phyloP scores from a whole-genome alignment of 108 stramenopile species.

The Mediolabrus comicus region DNA sequence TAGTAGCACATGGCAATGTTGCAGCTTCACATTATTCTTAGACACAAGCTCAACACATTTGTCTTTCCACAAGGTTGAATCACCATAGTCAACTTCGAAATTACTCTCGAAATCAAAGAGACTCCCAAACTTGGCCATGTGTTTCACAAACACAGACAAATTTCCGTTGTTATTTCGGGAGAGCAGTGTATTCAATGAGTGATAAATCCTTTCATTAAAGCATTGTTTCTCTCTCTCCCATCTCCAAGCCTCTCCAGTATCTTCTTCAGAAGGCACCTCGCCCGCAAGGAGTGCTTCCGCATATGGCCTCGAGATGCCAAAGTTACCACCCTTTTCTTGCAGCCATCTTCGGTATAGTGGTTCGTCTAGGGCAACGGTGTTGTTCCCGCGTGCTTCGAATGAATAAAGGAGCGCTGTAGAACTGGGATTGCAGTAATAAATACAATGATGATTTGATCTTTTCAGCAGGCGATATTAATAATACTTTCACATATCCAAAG shows the following conservation, averaged over 20 bases:
- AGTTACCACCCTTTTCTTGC: conserved; percentile 28
- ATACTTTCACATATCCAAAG: too few relatives aligned
- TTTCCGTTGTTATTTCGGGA: neutral
- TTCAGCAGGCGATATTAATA: too few relatives aligned
- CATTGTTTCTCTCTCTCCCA: conserved; percentile 57
- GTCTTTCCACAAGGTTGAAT: conserved; percentile 25
- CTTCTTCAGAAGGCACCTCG: conserved; percentile 37
- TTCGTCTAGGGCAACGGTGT: conserved; percentile 84
- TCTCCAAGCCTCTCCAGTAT: conserved; percentile 25
- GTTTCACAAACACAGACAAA: conserved; percentile 87
- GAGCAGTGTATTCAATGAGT: conserved; percentile 41
- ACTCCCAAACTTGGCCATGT: conserved; percentile 87
- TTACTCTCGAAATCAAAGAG: conserved; percentile 72
- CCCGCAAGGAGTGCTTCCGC: conserved; percentile 59
- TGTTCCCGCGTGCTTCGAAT: conserved; percentile 66
- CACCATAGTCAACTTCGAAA: conserved; percentile 21
- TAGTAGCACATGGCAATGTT: conserved; percentile 69
- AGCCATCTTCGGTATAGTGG: conserved; percentile 88
- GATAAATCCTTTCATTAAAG: conserved; percentile 56
- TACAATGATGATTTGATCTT: too few relatives aligned
- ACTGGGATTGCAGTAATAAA: too few relatives aligned
- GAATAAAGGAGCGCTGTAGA: conserved; percentile 92
- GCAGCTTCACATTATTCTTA: conserved; percentile 30
- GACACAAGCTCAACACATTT: neutral
- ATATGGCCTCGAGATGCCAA: conserved; percentile 69